Percentiles rank a stretch among this genome's conserved stretches.
Evolutionary conservation across 164 flowering plant species (phyloP).

Genomic region (Vitis cinerea): DNA sequence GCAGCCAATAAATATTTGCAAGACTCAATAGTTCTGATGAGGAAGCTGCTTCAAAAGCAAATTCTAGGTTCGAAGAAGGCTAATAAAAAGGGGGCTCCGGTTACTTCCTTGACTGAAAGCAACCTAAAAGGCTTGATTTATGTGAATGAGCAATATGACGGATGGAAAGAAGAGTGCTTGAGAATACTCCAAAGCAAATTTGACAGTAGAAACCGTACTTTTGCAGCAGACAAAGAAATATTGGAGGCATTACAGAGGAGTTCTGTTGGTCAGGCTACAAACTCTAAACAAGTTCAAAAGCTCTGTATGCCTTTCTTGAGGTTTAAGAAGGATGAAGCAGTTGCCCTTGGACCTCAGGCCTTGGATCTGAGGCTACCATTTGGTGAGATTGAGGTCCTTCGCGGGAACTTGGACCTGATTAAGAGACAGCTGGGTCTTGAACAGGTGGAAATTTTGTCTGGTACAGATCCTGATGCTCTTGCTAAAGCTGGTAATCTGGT

Average conservation of each 20-base stretch:
- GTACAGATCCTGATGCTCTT: constrained; percentile 40
- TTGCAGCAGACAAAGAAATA: constrained; percentile 71
- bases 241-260: constrained; percentile 48
- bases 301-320: constrained; percentile 85
- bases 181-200: constrained; percentile 61
- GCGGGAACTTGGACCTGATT: constrained; percentile 69
- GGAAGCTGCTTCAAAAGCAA: constrained; percentile 83
- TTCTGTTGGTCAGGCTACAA: constrained; percentile 35
- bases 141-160: constrained; percentile 77
- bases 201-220: constrained; percentile 29
- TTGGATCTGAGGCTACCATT: constrained; percentile 76
- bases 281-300: constrained; percentile 68
- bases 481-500: constrained; percentile 51
- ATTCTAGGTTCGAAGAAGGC: constrained; percentile 61
- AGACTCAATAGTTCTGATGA: constrained; percentile 64
- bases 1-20: constrained; percentile 81
- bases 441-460: constrained; percentile 57
- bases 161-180: constrained; percentile 87
- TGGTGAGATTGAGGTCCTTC: constrained; percentile 77
- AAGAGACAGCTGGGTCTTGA: constrained; percentile 77
- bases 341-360: constrained; percentile 63
- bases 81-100: constrained; percentile 49
- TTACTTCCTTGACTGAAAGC: constrained; percentile 25
- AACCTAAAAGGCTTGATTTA: constrained; percentile 60
- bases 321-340: constrained; percentile 79